Conservation (phyloP, 768 basidiomycete genomes). For the Candolleomyces eurysporus region DNA sequence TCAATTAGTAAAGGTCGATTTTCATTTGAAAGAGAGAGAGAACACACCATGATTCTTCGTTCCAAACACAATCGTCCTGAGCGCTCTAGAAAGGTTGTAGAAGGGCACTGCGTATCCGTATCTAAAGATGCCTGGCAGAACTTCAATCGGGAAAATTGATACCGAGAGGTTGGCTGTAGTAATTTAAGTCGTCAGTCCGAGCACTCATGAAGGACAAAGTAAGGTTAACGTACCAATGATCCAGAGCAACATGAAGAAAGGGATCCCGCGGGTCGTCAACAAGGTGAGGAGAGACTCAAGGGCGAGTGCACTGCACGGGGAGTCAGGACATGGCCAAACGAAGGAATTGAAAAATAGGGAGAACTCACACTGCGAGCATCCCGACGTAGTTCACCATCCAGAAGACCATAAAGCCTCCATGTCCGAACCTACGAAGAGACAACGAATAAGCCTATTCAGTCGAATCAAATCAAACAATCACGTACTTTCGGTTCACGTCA, state of each 20-base stretch:
- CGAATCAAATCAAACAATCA: not conserved
- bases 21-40: not conserved
- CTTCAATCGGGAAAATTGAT: conserved; percentile 48
- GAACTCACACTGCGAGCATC: conserved; percentile 55
- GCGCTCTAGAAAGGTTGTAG: conserved; percentile 54
- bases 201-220: not conserved
- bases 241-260: conserved; percentile 68
- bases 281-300: conserved; percentile 61
- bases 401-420: conserved; percentile 56
- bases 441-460: not conserved
- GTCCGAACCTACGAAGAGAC: conserved; percentile 37
- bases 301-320: conserved; percentile 50
- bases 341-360: not conserved
- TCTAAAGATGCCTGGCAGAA: conserved; percentile 50
- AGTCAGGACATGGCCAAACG: too few relatives aligned
- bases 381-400: conserved; percentile 65
- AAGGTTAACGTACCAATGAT: conserved; percentile 55
- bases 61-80: conserved; percentile 55
- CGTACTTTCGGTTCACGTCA: conserved; percentile 48
- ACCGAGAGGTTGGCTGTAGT: conserved; percentile 52
- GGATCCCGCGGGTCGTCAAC: conserved; percentile 53
- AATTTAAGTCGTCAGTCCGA: too few relatives aligned
- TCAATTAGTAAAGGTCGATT: not conserved
- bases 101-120: conserved; percentile 66
- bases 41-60: conserved; percentile 52